These are phyloP conservation scores for Termitomyces sp. DNA, from an alignment of 768 basidiomycete genomes.

Conservation along the genomic window DNA sequence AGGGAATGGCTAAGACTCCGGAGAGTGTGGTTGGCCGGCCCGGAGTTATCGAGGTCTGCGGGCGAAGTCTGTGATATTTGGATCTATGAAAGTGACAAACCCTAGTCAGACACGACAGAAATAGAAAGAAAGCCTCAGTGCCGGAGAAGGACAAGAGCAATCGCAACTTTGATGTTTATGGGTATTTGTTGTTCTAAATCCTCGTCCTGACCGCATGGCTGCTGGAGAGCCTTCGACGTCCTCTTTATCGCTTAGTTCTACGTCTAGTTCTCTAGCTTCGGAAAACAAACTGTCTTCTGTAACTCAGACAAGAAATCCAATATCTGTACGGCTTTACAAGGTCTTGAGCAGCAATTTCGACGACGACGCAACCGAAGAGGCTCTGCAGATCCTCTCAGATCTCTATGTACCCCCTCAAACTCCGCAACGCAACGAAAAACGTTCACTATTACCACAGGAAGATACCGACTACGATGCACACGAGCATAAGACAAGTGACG, in stretches of 20 bases:
- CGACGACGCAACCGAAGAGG: slow-evolving; percentile 73
- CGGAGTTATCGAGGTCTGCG: too few species aligned
- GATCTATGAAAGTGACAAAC: too few species aligned
- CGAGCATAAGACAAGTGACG: slow-evolving; percentile 19
- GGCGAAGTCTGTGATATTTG: too few species aligned
- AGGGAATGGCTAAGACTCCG: too few species aligned
- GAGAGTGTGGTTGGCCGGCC: too few species aligned
- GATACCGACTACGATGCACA: slow-evolving; percentile 29
- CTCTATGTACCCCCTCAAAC: slow-evolving; percentile 48
- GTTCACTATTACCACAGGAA: slow-evolving; percentile 16
- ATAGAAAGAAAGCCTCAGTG: too few species aligned
- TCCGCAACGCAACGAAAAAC: slow-evolving; percentile 28
- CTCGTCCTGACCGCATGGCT: not conserved
- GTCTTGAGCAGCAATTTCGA: slow-evolving; percentile 79
- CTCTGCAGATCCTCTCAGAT: slow-evolving; percentile 76
- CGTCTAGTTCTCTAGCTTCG: slow-evolving; percentile 1
- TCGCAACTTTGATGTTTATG: not conserved
- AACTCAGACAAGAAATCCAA: slow-evolving; percentile 53
- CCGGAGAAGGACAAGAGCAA: too few species aligned
- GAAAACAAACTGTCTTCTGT: slow-evolving; percentile 18
- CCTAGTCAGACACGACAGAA: too few species aligned
- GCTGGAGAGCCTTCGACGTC: slow-evolving; percentile 7
- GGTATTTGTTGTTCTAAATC: not conserved
- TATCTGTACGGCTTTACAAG: slow-evolving; percentile 87
- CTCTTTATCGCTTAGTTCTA: slow-evolving; percentile 7